Evolutionary conservation across 768 basidiomycete genomes (phyloP), one percentile per base, ranked within the genome.

Genomic region (Russula earlei): DNA sequence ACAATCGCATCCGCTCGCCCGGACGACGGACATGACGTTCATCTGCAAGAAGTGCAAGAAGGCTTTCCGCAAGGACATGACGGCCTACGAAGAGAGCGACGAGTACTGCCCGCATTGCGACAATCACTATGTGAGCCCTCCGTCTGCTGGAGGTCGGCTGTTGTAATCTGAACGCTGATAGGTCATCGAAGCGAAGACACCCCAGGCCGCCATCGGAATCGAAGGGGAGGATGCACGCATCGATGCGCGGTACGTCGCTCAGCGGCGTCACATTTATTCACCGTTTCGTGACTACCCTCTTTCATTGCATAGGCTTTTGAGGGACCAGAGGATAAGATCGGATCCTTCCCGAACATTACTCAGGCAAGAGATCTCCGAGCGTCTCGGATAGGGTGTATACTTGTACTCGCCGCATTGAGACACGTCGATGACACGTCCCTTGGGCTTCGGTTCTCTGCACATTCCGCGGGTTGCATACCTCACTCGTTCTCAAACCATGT

Each of bases 91-190:
- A 64, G 95, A 99, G 68, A 92, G 91, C 66, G 94, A 98, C 68
- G 96, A 99, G 70, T 98, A 85, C 67, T 98, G 96, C 67, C 96
- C 95, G 0, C 87, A 96, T 70, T 97, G 96, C 67, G 96, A 97
- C 71, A 98, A 98, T 67, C 94, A 94, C 67, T 99, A 94, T 68
- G 96, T 95, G 67, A 64, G 87, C 75, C n/a, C 38, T 6, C 17
- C n/a, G n/a, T n/a, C n/a, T n/a, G n/a, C n/a, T n/a, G n/a, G n/a
- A n/a, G n/a, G n/a, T n/a, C n/a, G n/a, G n/a, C n/a, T n/a, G n/a
- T n/a, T n/a, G n/a, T n/a, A n/a, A n/a, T n/a, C n/a, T n/a, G n/a
- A n/a, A n/a, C n/a, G n/a, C n/a, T n/a, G 24, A 65, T 27, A 97
- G 93, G 87, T 98, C 34, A 76, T 95, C 61, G 89, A 94, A 31